Evolutionary conservation across 2,329 filamentous ascomycete genomes (phyloP).

Genomic region (Colletotrichum liriopes): DNA sequence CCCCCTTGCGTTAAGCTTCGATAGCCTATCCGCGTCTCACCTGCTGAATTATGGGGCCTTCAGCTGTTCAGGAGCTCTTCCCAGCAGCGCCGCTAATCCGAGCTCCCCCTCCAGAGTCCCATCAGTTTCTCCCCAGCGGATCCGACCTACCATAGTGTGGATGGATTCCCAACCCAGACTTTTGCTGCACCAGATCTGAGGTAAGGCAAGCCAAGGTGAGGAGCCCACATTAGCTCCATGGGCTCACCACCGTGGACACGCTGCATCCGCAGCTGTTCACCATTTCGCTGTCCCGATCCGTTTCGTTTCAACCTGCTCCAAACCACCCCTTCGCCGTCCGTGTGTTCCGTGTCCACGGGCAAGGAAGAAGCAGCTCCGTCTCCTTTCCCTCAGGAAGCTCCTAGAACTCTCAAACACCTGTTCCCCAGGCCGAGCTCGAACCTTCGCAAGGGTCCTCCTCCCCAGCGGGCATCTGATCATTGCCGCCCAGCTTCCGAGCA

Average conservation of each 20-base stretch:
- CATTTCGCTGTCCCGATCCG: not conserved
- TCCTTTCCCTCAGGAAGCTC: not conserved
- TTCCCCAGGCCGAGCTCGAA: conserved; percentile 1
- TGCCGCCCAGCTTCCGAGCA: conserved; percentile 1
- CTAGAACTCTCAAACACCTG: not conserved
- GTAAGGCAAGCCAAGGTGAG: not conserved
- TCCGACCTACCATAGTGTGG: not conserved
- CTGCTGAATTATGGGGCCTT: conserved; percentile 22
- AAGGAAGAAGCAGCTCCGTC: not conserved
- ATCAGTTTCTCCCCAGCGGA: not conserved
- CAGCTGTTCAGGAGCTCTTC: conserved; percentile 17
- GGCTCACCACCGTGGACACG: not conserved
- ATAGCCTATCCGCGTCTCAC: not conserved
- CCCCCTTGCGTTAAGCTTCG: conserved; percentile 2
- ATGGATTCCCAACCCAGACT: not conserved
- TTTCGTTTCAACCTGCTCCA: conserved; percentile 16
- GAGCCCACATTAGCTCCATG: not conserved
- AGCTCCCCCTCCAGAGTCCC: not conserved
- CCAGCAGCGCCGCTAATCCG: not conserved
- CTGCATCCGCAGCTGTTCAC: not conserved
- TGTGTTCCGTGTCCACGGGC: not conserved
- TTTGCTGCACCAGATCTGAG: not conserved
- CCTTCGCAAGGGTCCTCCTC: not conserved
- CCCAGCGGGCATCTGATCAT: not conserved
- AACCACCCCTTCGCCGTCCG: conserved; percentile 7